phyloP scores from a whole-genome alignment of 2,329 filamentous ascomycete species.

The Arthrobotrys sphaeroides region DNA sequence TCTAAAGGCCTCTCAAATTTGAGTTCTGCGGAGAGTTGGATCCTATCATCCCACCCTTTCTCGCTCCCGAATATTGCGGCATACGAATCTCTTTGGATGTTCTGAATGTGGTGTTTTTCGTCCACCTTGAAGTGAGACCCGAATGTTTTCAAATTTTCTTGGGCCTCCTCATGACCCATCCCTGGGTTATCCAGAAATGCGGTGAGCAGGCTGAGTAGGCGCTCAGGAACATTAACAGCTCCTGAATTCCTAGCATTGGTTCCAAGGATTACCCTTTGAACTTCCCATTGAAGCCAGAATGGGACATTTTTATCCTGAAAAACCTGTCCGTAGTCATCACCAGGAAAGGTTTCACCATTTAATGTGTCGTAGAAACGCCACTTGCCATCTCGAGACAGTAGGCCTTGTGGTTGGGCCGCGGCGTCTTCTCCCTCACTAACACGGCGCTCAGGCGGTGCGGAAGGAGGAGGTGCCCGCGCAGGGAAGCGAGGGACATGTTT shows the following conservation, averaged over 20 bases:
- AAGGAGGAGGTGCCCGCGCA: neutral
- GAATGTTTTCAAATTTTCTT: neutral
- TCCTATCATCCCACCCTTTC: constrained; percentile 4
- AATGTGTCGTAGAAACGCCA: constrained; percentile 17
- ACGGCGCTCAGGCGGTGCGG: no score
- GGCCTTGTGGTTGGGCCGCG: neutral
- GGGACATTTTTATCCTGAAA: neutral
- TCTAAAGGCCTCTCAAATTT: neutral
- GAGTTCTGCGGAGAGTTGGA: constrained; percentile 28
- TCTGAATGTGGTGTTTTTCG: neutral
- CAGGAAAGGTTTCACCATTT: constrained; percentile 22
- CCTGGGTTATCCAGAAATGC: neutral
- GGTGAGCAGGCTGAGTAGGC: neutral
- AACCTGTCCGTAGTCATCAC: neutral
- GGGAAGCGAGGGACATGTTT: neutral
- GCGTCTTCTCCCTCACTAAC: no score
- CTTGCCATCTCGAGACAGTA: neutral
- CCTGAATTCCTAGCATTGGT: neutral
- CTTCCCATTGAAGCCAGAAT: constrained; percentile 42
- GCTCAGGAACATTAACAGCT: neutral
- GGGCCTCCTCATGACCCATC: neutral
- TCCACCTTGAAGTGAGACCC: neutral
- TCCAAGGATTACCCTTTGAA: constrained; percentile 6
- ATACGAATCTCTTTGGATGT: neutral
- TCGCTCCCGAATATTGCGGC: neutral